These are phyloP conservation scores for Fusarium xyrophilum DNA, from an alignment of 2,329 filamentous ascomycete species.

Conservation along the genomic window DNA sequence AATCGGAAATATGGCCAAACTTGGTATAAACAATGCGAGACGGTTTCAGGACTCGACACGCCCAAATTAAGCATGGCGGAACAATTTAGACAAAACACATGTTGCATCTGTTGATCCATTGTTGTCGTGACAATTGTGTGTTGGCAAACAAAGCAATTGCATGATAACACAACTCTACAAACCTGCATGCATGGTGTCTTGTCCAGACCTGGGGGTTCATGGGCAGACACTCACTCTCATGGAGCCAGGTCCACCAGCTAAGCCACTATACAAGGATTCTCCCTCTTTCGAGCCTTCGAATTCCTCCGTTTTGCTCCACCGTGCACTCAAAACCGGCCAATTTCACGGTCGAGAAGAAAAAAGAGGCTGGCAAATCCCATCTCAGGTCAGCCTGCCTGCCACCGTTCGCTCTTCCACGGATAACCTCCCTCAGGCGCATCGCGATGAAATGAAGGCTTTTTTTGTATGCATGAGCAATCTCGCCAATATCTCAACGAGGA, in stretches of 20 bases:
- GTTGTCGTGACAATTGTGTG: slow-evolving; percentile 38
- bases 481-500: slow-evolving; percentile 20
- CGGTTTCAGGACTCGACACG: slow-evolving; percentile 11
- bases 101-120: slow-evolving; percentile 3
- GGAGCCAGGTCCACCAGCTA: slow-evolving; percentile 22
- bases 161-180: slow-evolving; percentile 9
- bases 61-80: slow-evolving; percentile 10
- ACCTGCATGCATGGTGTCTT: slow-evolving; percentile 28
- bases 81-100: slow-evolving; percentile 10
- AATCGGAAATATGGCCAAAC: slow-evolving; percentile 36
- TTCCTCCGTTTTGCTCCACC: slow-evolving; percentile 33
- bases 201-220: slow-evolving; percentile 15
- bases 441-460: slow-evolving; percentile 14
- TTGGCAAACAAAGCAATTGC: slow-evolving; percentile 18
- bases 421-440: slow-evolving; percentile 11
- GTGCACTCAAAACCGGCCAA: slow-evolving; percentile 23
- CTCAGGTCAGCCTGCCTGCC: slow-evolving; percentile 25
- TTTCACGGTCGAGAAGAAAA: slow-evolving; percentile 30
- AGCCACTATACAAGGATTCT: slow-evolving; percentile 37
- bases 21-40: slow-evolving; percentile 13
- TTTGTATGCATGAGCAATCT: slow-evolving; percentile 32
- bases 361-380: slow-evolving; percentile 28
- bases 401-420: slow-evolving; percentile 21
- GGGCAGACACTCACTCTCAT: slow-evolving; percentile 16
- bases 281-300: slow-evolving; percentile 28